Conservation (phyloP, 768 basidiomycete species). For the Lentinula sp. region DNA sequence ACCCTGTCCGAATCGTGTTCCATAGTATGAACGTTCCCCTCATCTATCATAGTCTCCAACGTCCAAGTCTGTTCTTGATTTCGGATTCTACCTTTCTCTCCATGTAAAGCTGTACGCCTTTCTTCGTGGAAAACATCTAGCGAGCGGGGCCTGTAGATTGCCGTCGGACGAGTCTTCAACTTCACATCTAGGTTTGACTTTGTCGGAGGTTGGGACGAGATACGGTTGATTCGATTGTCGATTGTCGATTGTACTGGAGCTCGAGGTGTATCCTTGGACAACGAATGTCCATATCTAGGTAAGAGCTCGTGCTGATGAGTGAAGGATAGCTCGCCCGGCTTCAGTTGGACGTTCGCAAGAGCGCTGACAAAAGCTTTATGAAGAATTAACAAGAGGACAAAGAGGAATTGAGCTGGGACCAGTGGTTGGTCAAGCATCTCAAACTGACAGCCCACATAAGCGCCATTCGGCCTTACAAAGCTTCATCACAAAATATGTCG, state of each 20-base stretch:
- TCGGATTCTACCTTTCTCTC: conserved; percentile 22
- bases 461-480: no score
- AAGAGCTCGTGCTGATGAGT: not conserved
- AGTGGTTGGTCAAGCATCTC: not conserved
- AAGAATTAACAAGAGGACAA: not conserved
- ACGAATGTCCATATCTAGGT: not conserved
- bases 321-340: not conserved
- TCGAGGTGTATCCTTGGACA: not conserved
- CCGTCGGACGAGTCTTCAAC: conserved; percentile 45
- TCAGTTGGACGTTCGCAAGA: not conserved
- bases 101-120: conserved; percentile 39
- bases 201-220: not conserved
- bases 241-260: not conserved
- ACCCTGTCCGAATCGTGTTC: conserved; percentile 53
- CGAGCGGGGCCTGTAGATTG: conserved; percentile 56
- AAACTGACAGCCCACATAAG: no score
- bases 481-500: no score
- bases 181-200: not conserved
- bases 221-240: not conserved
- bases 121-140: conserved; percentile 43
- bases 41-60: not conserved
- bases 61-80: not conserved
- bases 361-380: not conserved
- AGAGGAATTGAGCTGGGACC: not conserved
- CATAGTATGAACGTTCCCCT: not conserved